phyloP scores from a whole-genome alignment of 176 grass and related monocot genomes.

The Puya raimondii region DNA sequence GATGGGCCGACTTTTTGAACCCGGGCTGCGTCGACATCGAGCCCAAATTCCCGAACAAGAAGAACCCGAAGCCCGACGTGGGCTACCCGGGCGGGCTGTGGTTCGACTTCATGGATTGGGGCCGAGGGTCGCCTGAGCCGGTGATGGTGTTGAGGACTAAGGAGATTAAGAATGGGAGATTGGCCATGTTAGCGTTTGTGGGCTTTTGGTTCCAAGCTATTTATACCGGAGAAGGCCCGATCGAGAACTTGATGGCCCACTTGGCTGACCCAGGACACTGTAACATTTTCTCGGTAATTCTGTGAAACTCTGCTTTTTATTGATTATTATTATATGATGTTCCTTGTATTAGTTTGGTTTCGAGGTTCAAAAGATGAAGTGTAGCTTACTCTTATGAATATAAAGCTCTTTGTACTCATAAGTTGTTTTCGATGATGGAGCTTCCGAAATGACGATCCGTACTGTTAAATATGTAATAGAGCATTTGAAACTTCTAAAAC shows the following conservation, averaged over 20 bases:
- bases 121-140: constrained; percentile 73
- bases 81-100: constrained; percentile 79
- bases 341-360: background rate
- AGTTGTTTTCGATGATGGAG: no score
- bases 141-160: constrained; percentile 95
- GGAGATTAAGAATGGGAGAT: constrained; percentile 93
- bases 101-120: constrained; percentile 92
- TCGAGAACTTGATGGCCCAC: constrained; percentile 71
- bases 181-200: constrained; percentile 90
- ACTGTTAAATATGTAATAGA: no score
- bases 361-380: no score
- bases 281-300: constrained; percentile 65
- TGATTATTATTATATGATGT: background rate
- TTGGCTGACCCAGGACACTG: constrained; percentile 79
- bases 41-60: constrained; percentile 45
- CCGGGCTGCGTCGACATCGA: constrained; percentile 73
- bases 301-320: background rate
- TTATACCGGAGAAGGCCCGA: constrained; percentile 60
- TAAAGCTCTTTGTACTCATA: no score
- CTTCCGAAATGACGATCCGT: no score
- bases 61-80: constrained; percentile 64
- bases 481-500: no score
- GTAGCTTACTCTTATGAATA: no score
- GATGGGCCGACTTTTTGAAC: constrained; percentile 66
- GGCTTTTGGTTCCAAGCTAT: constrained; percentile 87